Evolutionary conservation across 83 land plant genomes (phyloP).

Genomic region (Picea mariana): DNA sequence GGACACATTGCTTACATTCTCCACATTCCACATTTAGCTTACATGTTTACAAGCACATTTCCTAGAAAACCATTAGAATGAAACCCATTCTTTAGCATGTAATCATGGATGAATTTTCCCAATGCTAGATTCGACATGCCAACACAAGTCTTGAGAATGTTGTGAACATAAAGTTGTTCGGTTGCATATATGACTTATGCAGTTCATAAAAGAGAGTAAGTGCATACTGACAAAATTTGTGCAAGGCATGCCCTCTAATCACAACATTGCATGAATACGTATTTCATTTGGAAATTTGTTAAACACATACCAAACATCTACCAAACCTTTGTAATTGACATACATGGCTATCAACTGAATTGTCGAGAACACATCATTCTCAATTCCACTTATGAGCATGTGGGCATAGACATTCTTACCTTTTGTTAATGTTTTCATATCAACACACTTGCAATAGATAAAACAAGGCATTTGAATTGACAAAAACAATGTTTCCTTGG

Average conservation of each 20-base stretch:
- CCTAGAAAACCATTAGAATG: background rate
- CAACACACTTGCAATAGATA: too few species aligned
- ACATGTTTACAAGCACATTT: conserved; percentile 18
- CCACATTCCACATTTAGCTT: background rate
- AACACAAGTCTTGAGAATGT: conserved; percentile 30
- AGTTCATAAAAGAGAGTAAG: conserved; percentile 28
- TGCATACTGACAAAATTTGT: conserved; percentile 20
- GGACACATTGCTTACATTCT: conserved; percentile 24
- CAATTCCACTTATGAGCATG: too few species aligned
- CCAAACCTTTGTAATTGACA: too few species aligned
- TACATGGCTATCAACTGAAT: too few species aligned
- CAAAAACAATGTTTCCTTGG: too few species aligned
- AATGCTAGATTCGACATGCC: background rate
- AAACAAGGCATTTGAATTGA: too few species aligned
- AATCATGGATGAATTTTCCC: conserved; percentile 13
- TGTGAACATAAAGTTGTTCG: conserved; percentile 32
- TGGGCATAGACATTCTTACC: too few species aligned
- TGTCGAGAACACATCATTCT: too few species aligned
- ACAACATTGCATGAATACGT: conserved; percentile 37
- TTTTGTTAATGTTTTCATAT: too few species aligned
- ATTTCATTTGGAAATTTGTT: too few species aligned
- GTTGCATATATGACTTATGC: conserved; percentile 19
- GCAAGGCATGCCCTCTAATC: conserved; percentile 33
- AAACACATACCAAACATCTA: too few species aligned
- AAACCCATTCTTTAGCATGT: conserved; percentile 11